A percentile compares a stretch with the other conserved stretches of the same genome.
phyloP scores from a whole-genome alignment of 202 grass and related monocot species.

The Carex arenaria region DNA sequence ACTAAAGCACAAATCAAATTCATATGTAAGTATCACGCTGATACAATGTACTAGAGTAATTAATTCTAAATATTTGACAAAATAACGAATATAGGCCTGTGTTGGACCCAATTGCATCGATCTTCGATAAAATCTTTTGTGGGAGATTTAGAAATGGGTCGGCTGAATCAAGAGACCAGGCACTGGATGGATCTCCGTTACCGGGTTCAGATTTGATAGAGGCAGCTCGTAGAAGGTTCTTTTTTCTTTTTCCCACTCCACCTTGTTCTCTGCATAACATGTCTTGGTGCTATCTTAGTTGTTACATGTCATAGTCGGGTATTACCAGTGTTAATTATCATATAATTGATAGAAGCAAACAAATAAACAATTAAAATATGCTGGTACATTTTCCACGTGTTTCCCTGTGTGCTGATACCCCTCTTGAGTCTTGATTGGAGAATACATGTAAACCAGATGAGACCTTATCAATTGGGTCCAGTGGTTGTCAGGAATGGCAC shows the following conservation, averaged over 20 bases:
- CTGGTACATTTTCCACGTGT: not conserved
- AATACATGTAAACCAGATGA: too few relatives aligned
- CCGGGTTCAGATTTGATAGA: slow-evolving; percentile 84
- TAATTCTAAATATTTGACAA: slow-evolving; percentile 10
- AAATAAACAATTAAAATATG: not conserved
- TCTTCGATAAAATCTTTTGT: slow-evolving; percentile 83
- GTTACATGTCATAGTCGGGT: not conserved
- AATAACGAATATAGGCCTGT: slow-evolving; percentile 48
- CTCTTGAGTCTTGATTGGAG: too few relatives aligned
- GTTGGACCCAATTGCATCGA: slow-evolving; percentile 74
- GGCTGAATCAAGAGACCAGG: slow-evolving; percentile 46
- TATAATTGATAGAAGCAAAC: not conserved
- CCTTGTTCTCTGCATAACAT: not conserved
- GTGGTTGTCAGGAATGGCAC: not conserved
- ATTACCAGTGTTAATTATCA: not conserved
- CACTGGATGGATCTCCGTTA: slow-evolving; percentile 52
- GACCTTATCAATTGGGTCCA: not conserved
- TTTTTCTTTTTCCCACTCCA: not conserved
- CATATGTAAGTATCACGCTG: not conserved
- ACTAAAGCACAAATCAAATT: not conserved
- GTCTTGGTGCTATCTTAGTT: not conserved
- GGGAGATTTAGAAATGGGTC: slow-evolving; percentile 55
- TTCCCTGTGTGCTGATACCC: not conserved
- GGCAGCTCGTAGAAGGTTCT: slow-evolving; percentile 81
- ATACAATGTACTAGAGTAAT: not conserved